Evolutionary conservation across 176 grass and related monocot species (phyloP), one percentile per base, ranked within the genome.

Genomic region (Chloris gayana): DNA sequence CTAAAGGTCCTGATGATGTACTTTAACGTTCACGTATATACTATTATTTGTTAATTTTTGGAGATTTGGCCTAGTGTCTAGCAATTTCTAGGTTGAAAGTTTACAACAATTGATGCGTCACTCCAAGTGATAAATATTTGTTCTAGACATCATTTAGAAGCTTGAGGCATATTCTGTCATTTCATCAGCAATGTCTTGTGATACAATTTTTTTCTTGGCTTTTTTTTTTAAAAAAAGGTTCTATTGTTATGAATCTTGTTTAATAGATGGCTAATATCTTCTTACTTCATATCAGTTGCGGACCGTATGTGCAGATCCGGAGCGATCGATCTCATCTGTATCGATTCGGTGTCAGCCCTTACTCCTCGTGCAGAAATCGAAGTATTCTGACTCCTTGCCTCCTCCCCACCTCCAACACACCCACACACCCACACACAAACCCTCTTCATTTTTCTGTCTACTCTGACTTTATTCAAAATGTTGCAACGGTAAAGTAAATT

Each of bases 261-360:
- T 44, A 25, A n/a, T 58, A 38, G 19, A 25, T 70, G 46, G 64
- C 83, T 84, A 70, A 83, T 77, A 79, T 83, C 10, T 80, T 31
- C 5, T 69, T 86, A 37, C 89, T 83, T 62, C 83, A 66, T 91
- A 26, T 54, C 90, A 98, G 96, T 93, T 93, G 96, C 96, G 3
- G 96, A 95, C 73, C 90, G 92, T 69, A 98, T 98, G 96, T 98
- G 96, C 72, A 95, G 96, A 95, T 98, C 92, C 78, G 90, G 92
- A 70, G 96, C 96, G 41, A 78, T 98, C 64, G 96, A 93, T 91
- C 90, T 98, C 70, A 98, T 98, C 32, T 98, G 96, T 78, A 88
- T 98, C 32, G 96, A 98, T 89, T 95, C 92, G 18, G 96, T 98
- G 56, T 98, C 96, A 75, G 96, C 96, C 67, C 92, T 98, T 63